Conservation (phyloP, 345 rosid genomes). For the Arabidopsis arenosa region DNA sequence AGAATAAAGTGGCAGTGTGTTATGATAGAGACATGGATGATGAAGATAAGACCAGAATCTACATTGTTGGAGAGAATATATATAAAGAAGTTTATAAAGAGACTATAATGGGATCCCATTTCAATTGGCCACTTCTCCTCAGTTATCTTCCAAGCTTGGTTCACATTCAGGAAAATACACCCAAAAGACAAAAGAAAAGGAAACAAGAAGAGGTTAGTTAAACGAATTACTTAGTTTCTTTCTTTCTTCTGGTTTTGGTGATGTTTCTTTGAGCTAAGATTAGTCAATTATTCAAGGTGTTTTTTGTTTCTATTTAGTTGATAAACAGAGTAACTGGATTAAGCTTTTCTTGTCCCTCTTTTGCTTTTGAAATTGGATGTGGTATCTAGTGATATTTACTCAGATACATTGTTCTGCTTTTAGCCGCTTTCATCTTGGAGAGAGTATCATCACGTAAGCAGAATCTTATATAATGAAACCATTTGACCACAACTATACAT, state of each 20-base stretch:
- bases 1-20: conserved; percentile 1
- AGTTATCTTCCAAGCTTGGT: conserved; percentile 27
- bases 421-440: not conserved
- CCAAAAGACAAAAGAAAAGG: not conserved
- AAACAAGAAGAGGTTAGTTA: not conserved
- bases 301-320: not conserved
- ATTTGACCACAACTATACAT: not conserved
- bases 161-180: not conserved
- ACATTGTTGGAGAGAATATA: not conserved
- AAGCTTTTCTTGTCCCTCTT: conserved; percentile 7
- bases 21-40: not conserved
- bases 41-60: not conserved
- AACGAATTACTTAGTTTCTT: not conserved
- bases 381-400: not conserved
- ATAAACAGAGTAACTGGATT: not conserved
- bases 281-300: not conserved
- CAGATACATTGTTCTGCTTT: not conserved
- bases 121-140: not conserved
- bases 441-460: not conserved
- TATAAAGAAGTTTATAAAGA: not conserved
- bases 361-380: not conserved
- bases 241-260: not conserved
- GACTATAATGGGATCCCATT: not conserved
- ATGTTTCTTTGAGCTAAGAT: not conserved
- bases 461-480: not conserved